phyloP scores from a whole-genome alignment of 805 yeast species.

The Yarrowia sp. region DNA sequence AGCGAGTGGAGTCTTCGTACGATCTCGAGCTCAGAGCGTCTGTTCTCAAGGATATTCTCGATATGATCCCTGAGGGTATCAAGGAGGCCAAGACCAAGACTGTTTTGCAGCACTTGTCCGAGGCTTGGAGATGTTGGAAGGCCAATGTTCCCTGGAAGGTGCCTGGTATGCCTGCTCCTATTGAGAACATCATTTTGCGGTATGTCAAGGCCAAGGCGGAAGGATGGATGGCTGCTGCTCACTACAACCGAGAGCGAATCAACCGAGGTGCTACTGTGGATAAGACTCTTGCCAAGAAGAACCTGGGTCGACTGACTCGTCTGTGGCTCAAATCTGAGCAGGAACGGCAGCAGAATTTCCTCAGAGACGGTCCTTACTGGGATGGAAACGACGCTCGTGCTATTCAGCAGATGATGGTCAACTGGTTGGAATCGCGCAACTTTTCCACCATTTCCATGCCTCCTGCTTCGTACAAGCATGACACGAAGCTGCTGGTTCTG shows the following conservation, averaged over 20 bases:
- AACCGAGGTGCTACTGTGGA: conserved; percentile 89
- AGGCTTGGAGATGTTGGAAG: conserved; percentile 99
- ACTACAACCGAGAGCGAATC: conserved; percentile 85
- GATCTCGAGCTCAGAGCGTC: conserved; percentile 91
- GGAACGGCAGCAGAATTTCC: conserved; percentile 75
- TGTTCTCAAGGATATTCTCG: conserved; percentile 92
- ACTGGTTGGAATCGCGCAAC: conserved; percentile 82
- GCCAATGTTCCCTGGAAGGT: conserved; percentile 98
- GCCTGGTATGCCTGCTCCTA: conserved; percentile 91
- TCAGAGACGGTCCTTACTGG: conserved; percentile 83
- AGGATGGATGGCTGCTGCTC: conserved; percentile 93
- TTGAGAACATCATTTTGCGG: conserved; percentile 79
- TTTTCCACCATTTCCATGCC: conserved; percentile 93
- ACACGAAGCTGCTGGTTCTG: conserved; percentile 80
- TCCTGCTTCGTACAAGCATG: conserved; percentile 86
- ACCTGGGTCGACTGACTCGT: conserved; percentile 85
- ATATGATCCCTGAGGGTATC: conserved; percentile 95
- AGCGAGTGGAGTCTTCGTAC: conserved; percentile 90
- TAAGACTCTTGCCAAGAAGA: conserved; percentile 90
- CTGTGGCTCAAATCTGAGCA: conserved; percentile 92
- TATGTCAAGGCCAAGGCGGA: conserved; percentile 95
- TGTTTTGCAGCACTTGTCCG: conserved; percentile 88
- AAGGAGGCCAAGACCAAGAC: conserved; percentile 83
- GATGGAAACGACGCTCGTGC: conserved; percentile 85
- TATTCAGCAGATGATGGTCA: conserved; percentile 80